Evolutionary conservation across 2,329 filamentous ascomycete species (phyloP).

Genomic region (Bipolaris sorokiniana): DNA sequence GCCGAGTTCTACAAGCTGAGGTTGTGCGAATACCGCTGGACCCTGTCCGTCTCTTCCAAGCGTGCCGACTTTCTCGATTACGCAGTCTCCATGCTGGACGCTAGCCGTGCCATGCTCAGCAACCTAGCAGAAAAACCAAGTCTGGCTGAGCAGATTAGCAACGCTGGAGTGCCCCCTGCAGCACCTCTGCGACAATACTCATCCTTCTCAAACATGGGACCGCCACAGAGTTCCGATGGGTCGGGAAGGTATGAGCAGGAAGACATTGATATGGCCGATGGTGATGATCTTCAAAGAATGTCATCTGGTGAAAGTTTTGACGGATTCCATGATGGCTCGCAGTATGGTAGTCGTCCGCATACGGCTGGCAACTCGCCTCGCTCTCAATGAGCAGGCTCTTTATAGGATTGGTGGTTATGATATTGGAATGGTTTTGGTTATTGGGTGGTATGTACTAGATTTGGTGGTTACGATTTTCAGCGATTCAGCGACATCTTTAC

Average conservation of each 20-base stretch:
- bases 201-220: slow-evolving; percentile 29
- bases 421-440: not conserved
- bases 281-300: slow-evolving; percentile 27
- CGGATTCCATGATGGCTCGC: slow-evolving; percentile 38
- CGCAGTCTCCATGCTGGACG: slow-evolving; percentile 55
- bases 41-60: slow-evolving; percentile 82
- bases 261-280: slow-evolving; percentile 41
- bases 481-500: slow-evolving; percentile 16
- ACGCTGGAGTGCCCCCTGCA: slow-evolving; percentile 45
- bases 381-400: slow-evolving; percentile 18
- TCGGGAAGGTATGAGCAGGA: slow-evolving; percentile 21
- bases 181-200: slow-evolving; percentile 29
- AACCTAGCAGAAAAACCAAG: slow-evolving; percentile 54
- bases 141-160: slow-evolving; percentile 48
- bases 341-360: slow-evolving; percentile 32
- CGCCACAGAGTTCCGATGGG: slow-evolving; percentile 20
- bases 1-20: slow-evolving; percentile 89
- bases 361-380: slow-evolving; percentile 30
- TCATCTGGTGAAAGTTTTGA: slow-evolving; percentile 40
- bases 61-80: slow-evolving; percentile 61
- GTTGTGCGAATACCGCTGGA: slow-evolving; percentile 92
- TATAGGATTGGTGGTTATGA: not conserved
- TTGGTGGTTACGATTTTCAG: slow-evolving; percentile 2
- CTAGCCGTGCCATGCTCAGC: slow-evolving; percentile 52
- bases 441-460: not conserved